Percentiles rank a stretch among this genome's conserved stretches.
These are phyloP conservation scores for Lepidium africanum DNA, from an alignment of 345 rosid species.

Conservation along the genomic window DNA sequence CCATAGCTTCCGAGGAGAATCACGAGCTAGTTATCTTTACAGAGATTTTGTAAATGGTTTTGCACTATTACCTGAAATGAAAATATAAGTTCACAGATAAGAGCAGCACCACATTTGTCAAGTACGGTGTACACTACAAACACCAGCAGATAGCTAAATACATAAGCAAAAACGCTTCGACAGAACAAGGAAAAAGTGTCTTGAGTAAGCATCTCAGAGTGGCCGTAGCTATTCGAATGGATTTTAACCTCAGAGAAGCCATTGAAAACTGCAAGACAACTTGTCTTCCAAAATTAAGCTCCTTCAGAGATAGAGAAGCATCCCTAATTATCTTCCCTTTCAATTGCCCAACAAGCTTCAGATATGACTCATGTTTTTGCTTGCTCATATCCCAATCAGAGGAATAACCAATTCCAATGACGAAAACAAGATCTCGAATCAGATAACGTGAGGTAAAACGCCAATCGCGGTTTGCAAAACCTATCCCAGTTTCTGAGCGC, in stretches of 20 bases:
- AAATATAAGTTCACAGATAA: not conserved
- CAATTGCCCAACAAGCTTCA: not conserved
- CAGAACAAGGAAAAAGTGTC: not conserved
- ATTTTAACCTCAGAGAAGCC: no score
- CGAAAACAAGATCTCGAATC: not conserved
- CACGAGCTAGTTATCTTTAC: not conserved
- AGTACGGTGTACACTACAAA: no score
- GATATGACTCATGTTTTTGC: not conserved
- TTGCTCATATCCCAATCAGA: not conserved
- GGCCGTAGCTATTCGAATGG: no score
- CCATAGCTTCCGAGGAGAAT: conserved; percentile 35
- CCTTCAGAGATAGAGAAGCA: not conserved
- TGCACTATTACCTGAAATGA: conserved; percentile 19
- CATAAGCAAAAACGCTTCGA: not conserved
- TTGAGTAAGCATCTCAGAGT: no score
- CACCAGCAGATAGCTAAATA: not conserved
- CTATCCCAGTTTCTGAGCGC: not conserved
- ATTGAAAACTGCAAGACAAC: not conserved
- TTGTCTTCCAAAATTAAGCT: not conserved
- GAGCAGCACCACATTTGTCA: not conserved
- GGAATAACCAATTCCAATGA: not conserved
- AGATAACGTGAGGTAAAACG: not conserved
- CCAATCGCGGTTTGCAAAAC: not conserved
- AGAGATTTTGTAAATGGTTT: not conserved
- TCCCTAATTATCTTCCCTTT: not conserved